Evolutionary conservation across 2,329 filamentous ascomycete genomes (phyloP), one percentile per base, ranked within the genome.

Genomic region (Fusarium palustre): DNA sequence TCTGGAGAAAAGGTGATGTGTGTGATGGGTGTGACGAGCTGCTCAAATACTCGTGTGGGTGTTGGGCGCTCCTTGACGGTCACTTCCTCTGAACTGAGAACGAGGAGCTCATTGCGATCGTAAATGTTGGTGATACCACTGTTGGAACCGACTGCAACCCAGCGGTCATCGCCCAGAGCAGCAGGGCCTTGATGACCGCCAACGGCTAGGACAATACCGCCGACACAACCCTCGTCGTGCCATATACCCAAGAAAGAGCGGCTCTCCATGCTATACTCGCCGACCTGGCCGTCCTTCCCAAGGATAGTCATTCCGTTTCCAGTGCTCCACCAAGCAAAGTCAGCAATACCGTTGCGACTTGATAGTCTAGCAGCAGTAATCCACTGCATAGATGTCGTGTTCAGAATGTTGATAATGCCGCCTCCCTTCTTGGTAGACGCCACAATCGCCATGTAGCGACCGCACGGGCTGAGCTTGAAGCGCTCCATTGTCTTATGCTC

Each of bases 91-190:
- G 78, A 76, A 38, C 74, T 73, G 64, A 76, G 76, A 39, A 81
- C 64, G 47, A 87, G 81, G 81, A 93, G 90, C 30, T 86, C 83
- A 68, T 87, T 83, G 7, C 96, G 91, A 77, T 98, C 93, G 82
- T 99, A 99, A 65, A 99, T 86, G 79, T 98, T 98, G 59, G 97
- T 89, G 60, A 99, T 92, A 62, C 96, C 96, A 66, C 89, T 94
- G 68, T 88, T 92, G 61, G 91, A 94, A 13, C 96, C 96, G 43
- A 97, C 84, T 1, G 92, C 94, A 16, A 97, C 88, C 94, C 94
- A 99, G 60, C 92, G 86, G 79, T 97, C 92, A 6, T 90, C 90
- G 28, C 94, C 95, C 6, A 94, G 82, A 45, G 81, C 80, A 6
- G 77, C 76, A 11, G 90, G 87, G 0, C 90, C 90, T 75, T 84